Conservation (phyloP, 192 early-diverging fungal genomes). For the Coemansia sp. region DNA sequence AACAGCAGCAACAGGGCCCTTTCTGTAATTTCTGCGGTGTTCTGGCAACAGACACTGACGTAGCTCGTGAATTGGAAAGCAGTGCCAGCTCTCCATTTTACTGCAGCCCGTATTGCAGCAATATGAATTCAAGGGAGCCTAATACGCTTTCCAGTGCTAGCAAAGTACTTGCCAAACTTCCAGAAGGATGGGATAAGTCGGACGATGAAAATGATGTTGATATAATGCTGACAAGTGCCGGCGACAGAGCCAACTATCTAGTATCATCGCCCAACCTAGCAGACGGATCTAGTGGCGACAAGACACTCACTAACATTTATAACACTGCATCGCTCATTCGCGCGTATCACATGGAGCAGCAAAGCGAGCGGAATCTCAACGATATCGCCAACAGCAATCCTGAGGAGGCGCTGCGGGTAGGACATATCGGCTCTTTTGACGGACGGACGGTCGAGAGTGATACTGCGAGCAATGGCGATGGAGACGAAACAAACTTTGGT, state of each 20-base stretch:
- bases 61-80: neutral
- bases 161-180: slow-evolving; percentile 16
- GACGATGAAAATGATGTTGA: slow-evolving; percentile 26
- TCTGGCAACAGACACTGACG: neutral
- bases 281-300: neutral
- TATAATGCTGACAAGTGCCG: slow-evolving; percentile 24
- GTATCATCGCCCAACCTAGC: neutral
- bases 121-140: neutral
- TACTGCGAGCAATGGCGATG: neutral
- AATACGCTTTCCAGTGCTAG: slow-evolving; percentile 12
- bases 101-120: slow-evolving; percentile 27
- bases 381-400: neutral
- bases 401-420: too few species aligned
- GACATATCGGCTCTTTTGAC: too few species aligned
- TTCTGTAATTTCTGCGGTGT: slow-evolving; percentile 2
- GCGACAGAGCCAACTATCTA: slow-evolving; percentile 7
- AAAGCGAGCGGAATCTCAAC: neutral
- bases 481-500: neutral
- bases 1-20: neutral
- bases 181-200: slow-evolving; percentile 26
- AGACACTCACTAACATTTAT: neutral
- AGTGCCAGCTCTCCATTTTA: slow-evolving; percentile 3
- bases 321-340: slow-evolving; percentile 16
- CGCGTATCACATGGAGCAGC: slow-evolving; percentile 22
- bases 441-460: too few species aligned